Conservation (phyloP, 345 rosid genomes). For the Syzygium aromaticum region DNA sequence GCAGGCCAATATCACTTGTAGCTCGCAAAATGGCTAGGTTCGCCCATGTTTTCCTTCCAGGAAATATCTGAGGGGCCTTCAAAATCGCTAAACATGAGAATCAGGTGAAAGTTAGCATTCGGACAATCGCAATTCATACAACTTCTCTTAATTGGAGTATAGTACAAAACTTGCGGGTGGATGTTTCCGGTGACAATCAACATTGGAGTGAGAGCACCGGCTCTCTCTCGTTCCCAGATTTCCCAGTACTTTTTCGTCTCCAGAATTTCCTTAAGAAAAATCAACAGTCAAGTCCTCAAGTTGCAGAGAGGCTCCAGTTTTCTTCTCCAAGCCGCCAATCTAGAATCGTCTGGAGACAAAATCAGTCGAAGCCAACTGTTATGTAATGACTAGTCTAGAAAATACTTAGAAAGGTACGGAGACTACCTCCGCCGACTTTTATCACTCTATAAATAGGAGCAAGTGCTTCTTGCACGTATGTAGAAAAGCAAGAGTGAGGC, state of each 20-base stretch:
- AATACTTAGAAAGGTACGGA: not conserved
- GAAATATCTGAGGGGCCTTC: not conserved
- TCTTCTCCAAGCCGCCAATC: not conserved
- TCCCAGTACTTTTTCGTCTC: not conserved
- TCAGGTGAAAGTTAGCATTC: not conserved
- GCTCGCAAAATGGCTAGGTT: not conserved
- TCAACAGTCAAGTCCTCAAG: not conserved
- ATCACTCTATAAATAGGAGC: not conserved
- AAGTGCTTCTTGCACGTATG: not conserved
- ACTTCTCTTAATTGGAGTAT: not conserved
- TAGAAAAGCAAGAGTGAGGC: not conserved
- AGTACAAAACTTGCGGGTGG: not conserved
- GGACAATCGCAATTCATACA: not conserved
- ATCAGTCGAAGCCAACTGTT: not conserved
- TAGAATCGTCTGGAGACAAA: not conserved
- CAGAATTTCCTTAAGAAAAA: not conserved
- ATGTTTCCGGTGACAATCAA: not conserved
- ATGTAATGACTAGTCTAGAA: not conserved
- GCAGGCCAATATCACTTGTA: not conserved
- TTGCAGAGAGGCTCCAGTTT: not conserved
- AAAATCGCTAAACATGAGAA: not conserved
- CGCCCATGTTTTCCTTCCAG: not conserved
- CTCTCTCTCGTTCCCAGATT: not conserved
- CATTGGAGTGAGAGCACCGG: not conserved
- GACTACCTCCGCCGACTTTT: not conserved